Conservation (phyloP, 2,329 filamentous ascomycete genomes). For the Fusarium nurragi region DNA sequence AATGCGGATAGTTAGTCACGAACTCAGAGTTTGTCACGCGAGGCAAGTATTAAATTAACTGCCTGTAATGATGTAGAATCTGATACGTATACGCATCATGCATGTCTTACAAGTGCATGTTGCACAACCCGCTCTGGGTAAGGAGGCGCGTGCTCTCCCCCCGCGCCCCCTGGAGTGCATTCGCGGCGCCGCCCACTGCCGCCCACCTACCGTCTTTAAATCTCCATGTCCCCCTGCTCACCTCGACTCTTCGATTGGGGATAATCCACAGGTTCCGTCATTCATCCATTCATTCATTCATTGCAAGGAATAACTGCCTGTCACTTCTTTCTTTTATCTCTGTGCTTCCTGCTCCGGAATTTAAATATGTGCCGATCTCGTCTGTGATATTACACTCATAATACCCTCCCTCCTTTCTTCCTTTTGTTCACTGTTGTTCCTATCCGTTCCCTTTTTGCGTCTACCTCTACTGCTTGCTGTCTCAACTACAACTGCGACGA, state of each 20-base stretch:
- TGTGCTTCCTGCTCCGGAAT: neutral
- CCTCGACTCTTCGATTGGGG: neutral
- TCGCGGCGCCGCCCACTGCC: conserved; percentile 27
- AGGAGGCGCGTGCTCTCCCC: conserved; percentile 31
- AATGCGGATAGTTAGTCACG: neutral
- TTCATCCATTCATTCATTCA: conserved; percentile 35
- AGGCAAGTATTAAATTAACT: too few species aligned
- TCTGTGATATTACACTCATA: neutral
- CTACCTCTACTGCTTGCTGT: neutral
- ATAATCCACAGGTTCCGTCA: conserved; percentile 29
- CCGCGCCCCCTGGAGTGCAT: conserved; percentile 14
- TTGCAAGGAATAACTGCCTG: conserved; percentile 4
- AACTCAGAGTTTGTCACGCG: too few species aligned
- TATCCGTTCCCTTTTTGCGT: neutral
- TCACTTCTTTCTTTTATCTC: neutral
- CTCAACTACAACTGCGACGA: neutral
- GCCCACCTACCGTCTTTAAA: conserved; percentile 25
- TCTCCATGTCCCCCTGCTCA: neutral
- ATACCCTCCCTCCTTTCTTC: neutral
- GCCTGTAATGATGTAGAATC: too few species aligned
- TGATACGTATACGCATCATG: too few species aligned
- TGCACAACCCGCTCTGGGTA: conserved; percentile 20
- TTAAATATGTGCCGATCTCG: conserved; percentile 6
- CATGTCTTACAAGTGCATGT: too few species aligned
- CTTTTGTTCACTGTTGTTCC: conserved; percentile 10